Evolutionary conservation across 2,329 filamentous ascomycete genomes (phyloP).

Genomic region (Penicillium expansum): DNA sequence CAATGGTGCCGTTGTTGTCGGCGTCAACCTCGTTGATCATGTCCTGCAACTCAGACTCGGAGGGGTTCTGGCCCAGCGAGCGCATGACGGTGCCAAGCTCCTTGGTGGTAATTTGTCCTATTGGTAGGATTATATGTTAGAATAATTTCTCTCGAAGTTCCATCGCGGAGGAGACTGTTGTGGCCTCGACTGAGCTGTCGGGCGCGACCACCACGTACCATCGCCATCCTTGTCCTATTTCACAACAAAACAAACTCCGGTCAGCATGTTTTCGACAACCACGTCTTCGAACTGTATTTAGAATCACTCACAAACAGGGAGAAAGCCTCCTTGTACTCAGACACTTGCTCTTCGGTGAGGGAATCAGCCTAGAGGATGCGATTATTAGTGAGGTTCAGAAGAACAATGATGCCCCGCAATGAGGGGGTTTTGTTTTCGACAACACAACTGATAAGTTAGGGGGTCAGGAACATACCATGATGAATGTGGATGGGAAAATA

Average conservation of each 20-base stretch:
- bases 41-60: constrained; percentile 84
- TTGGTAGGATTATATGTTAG: constrained; percentile 13
- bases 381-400: constrained; percentile 28
- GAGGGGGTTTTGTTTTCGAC: constrained; percentile 27
- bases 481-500: constrained; percentile 21
- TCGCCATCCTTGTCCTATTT: constrained; percentile 83
- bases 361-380: constrained; percentile 73
- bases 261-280: constrained; percentile 17
- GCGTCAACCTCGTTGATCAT: constrained; percentile 95
- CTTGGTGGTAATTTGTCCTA: constrained; percentile 89
- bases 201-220: constrained; percentile 60
- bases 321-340: constrained; percentile 99
- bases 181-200: background rate
- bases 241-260: constrained; percentile 14
- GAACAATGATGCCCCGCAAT: constrained; percentile 33
- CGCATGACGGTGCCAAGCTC: constrained; percentile 88
- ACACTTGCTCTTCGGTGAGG: constrained; percentile 99
- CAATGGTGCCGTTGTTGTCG: constrained; percentile 89
- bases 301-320: constrained; percentile 88
- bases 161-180: background rate
- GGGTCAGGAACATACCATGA: constrained; percentile 30
- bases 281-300: background rate
- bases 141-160: background rate
- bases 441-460: constrained; percentile 3
- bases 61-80: constrained; percentile 84